Evolutionary conservation across 352 stramenopile species (phyloP).

Genomic region (Phytophthora aleatoria): DNA sequence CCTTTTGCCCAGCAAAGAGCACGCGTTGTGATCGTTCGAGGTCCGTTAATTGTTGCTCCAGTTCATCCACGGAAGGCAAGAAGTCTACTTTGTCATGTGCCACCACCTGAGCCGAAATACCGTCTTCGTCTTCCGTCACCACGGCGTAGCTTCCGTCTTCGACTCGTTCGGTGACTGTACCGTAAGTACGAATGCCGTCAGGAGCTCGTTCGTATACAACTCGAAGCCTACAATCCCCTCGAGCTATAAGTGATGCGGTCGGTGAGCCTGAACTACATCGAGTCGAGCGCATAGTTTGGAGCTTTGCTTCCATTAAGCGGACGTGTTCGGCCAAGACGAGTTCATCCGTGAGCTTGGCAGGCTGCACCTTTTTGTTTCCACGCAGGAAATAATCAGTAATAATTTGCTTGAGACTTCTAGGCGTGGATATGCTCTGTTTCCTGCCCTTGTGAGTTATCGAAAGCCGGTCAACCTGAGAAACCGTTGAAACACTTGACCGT

Average conservation of each 20-base stretch:
- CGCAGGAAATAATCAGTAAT: conserved; percentile 67
- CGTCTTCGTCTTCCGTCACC: conserved; percentile 65
- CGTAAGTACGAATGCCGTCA: conserved; percentile 55
- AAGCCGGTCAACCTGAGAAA: conserved; percentile 67
- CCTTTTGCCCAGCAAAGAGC: conserved; percentile 69
- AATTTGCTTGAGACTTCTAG: conserved; percentile 63
- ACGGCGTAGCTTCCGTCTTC: conserved; percentile 55
- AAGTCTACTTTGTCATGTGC: conserved; percentile 51
- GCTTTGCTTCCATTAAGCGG: conserved; percentile 40
- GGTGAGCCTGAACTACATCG: conserved; percentile 17
- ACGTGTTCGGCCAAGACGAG: conserved; percentile 40
- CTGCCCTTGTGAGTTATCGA: conserved; percentile 59
- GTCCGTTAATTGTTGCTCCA: conserved; percentile 59
- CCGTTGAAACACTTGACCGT: conserved; percentile 63
- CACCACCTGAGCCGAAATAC: conserved; percentile 61
- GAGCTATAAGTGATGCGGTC: not conserved
- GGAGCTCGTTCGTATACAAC: conserved; percentile 52
- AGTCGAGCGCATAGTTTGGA: conserved; percentile 33
- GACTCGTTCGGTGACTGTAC: conserved; percentile 56
- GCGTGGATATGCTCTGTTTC: conserved; percentile 52
- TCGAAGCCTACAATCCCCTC: conserved; percentile 30
- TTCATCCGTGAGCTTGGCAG: conserved; percentile 32
- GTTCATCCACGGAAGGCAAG: conserved; percentile 58
- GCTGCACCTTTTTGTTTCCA: conserved; percentile 75
- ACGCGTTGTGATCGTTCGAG: conserved; percentile 44